A percentile compares a stretch with the other conserved stretches of the same genome.
These are phyloP conservation scores for Meyerozyma sp. DNA, from an alignment of 1,139 yeast genomes.

Conservation along the genomic window DNA sequence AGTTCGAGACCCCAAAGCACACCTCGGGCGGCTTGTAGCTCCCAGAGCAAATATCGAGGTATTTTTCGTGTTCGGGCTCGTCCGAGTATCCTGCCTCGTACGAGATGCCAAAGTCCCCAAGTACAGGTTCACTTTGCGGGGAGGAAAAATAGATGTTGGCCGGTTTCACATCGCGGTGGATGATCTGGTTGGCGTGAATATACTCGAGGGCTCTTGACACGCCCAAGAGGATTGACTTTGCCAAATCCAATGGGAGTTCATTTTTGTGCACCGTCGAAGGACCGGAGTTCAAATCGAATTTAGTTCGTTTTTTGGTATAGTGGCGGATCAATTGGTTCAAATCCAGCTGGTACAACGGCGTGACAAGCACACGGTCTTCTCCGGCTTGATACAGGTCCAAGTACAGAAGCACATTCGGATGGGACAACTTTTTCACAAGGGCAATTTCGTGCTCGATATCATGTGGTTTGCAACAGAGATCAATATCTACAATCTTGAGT, in stretches of 20 bases:
- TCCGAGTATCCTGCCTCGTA: constrained; percentile 30
- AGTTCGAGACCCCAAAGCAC: constrained; percentile 61
- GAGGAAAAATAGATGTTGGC: constrained; percentile 57
- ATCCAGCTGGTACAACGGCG: constrained; percentile 25
- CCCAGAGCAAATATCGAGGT: constrained; percentile 72
- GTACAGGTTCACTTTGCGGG: constrained; percentile 31
- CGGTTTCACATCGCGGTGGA: constrained; percentile 87
- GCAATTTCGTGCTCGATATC: constrained; percentile 28
- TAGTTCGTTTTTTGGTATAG: constrained; percentile 12
- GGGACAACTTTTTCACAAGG: constrained; percentile 19
- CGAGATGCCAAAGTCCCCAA: constrained; percentile 81
- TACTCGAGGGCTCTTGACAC: constrained; percentile 18
- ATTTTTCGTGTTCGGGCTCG: constrained; percentile 45
- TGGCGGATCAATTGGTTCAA: constrained; percentile 20
- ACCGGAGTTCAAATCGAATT: constrained; percentile 17
- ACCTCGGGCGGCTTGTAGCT: constrained; percentile 83
- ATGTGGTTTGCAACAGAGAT: constrained; percentile 35
- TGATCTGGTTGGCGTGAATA: constrained; percentile 36
- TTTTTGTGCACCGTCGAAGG: constrained; percentile 9
- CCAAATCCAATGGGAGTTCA: constrained; percentile 11
- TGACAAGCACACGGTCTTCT: constrained; percentile 34
- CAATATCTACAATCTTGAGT: constrained; percentile 36
- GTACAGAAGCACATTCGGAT: constrained; percentile 18
- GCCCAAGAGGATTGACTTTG: constrained; percentile 14
- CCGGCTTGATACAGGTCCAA: constrained; percentile 17